phyloP scores from a whole-genome alignment of 2,329 filamentous ascomycete species.

The Sclerotinia trifoliorum region DNA sequence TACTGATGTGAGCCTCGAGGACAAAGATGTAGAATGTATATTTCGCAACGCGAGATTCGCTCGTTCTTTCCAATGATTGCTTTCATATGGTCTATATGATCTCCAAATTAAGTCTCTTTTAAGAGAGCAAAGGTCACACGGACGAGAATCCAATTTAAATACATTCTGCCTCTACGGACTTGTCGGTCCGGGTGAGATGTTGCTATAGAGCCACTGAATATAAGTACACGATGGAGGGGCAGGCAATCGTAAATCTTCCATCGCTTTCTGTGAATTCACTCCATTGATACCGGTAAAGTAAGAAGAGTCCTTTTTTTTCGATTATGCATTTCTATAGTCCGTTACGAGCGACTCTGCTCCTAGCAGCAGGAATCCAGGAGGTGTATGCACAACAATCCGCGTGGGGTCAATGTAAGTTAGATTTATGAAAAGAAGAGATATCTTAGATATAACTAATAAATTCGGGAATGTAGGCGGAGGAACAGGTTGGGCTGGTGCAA shows the following conservation, averaged over 20 bases:
- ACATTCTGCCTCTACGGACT: conserved; percentile 13
- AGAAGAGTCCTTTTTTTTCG: background rate
- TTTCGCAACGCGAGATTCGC: background rate
- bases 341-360: conserved; percentile 6
- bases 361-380: conserved; percentile 4
- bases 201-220: conserved; percentile 38
- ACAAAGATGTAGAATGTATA: background rate
- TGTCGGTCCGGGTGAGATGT: conserved; percentile 7
- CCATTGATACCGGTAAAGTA: background rate
- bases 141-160: conserved; percentile 2
- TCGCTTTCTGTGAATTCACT: background rate
- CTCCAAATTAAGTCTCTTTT: background rate
- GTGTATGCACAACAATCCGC: conserved; percentile 30
- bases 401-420: conserved; percentile 26
- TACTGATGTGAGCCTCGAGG: background rate
- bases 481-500: conserved; percentile 31
- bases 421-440: background rate
- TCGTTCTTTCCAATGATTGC: too few species aligned
- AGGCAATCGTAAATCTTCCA: background rate
- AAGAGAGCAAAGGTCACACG: background rate
- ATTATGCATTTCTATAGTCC: conserved; percentile 1
- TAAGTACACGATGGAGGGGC: background rate
- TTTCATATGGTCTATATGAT: background rate
- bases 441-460: background rate
- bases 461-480: conserved; percentile 31